These are phyloP conservation scores for Fusarium dimerum DNA, from an alignment of 2,329 filamentous ascomycete genomes.

Conservation along the genomic window DNA sequence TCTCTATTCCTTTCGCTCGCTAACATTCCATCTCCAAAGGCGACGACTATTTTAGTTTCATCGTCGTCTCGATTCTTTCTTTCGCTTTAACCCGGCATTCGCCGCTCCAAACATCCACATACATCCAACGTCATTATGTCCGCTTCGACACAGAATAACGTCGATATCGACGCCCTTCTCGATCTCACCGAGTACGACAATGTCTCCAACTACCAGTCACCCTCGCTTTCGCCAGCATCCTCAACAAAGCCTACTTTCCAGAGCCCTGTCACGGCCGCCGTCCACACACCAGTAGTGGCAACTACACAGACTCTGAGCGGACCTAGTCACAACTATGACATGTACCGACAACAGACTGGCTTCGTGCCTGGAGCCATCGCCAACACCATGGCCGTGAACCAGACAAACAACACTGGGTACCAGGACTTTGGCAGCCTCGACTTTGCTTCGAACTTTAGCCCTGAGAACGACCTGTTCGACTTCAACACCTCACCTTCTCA, in stretches of 20 bases:
- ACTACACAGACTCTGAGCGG: slow-evolving; percentile 65
- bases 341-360: slow-evolving; percentile 94
- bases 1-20: background rate
- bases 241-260: slow-evolving; percentile 56
- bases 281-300: slow-evolving; percentile 56
- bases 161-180: slow-evolving; percentile 59
- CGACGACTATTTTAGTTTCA: slow-evolving; percentile 6
- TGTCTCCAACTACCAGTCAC: slow-evolving; percentile 57
- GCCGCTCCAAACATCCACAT: slow-evolving; percentile 8
- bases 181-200: slow-evolving; percentile 66
- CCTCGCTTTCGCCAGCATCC: slow-evolving; percentile 54
- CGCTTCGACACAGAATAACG: slow-evolving; percentile 45
- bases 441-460: slow-evolving; percentile 57
- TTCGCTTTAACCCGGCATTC: slow-evolving; percentile 7
- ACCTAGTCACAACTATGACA: slow-evolving; percentile 92
- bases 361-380: slow-evolving; percentile 82
- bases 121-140: slow-evolving; percentile 36
- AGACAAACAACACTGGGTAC: slow-evolving; percentile 57
- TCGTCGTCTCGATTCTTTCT: slow-evolving; percentile 8
- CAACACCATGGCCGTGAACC: slow-evolving; percentile 77
- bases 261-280: slow-evolving; percentile 52
- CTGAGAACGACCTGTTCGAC: slow-evolving; percentile 68
- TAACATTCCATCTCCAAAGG: background rate
- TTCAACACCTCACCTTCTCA: slow-evolving; percentile 70
- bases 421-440: slow-evolving; percentile 51